Percentiles rank a stretch among this genome's conserved stretches.
phyloP scores from a whole-genome alignment of 202 grass and related monocot species.

The Panicum hallii region DNA sequence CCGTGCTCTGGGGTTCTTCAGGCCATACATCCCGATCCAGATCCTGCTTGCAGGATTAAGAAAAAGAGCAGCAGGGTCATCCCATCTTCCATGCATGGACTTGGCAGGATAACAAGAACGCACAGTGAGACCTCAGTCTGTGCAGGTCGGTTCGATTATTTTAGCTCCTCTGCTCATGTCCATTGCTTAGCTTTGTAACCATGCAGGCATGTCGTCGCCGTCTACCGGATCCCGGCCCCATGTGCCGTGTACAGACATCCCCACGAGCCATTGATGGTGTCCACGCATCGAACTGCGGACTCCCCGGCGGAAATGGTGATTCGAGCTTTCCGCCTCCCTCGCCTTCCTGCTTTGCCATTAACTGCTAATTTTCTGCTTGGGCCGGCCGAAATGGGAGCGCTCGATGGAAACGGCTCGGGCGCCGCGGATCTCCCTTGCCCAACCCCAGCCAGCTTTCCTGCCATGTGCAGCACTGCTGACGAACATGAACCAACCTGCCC shows the following conservation, averaged over 20 bases:
- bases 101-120: not conserved
- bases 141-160: not conserved
- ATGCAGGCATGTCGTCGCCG: no score
- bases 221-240: not conserved
- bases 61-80: not conserved
- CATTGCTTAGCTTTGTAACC: not conserved
- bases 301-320: not conserved
- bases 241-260: constrained; percentile 32
- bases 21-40: not conserved
- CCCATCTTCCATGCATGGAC: not conserved
- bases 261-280: not conserved
- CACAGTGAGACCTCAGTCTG: not conserved
- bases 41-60: not conserved
- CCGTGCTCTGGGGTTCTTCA: not conserved
- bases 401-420: not conserved
- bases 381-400: not conserved
- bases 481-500: not conserved
- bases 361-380: not conserved
- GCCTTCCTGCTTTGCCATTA: not conserved
- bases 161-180: not conserved
- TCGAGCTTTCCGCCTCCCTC: not conserved
- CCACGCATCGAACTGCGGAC: not conserved
- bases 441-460: not conserved
- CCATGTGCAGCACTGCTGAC: constrained; percentile 6
- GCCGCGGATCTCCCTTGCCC: not conserved